Evolutionary conservation across 179 eudicot genomes (phyloP).

Genomic region (Beta lomatogona): DNA sequence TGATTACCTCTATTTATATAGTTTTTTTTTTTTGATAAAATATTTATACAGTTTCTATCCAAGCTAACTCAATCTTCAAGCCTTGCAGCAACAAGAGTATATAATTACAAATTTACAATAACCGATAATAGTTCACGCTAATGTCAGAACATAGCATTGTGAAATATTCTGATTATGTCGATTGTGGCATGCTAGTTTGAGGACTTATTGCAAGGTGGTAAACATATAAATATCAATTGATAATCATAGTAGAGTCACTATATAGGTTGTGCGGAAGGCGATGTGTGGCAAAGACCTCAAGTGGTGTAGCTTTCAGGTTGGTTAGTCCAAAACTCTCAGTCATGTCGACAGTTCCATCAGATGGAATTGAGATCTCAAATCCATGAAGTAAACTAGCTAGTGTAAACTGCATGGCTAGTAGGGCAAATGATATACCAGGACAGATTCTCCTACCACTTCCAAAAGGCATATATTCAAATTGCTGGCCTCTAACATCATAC

Average conservation of each 20-base stretch:
- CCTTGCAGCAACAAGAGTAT: too few relatives aligned
- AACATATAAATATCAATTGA: background rate
- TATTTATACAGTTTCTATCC: too few relatives aligned
- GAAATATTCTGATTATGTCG: too few relatives aligned
- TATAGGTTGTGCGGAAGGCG: constrained; percentile 23
- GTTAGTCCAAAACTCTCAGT: constrained; percentile 14
- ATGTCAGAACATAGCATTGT: too few relatives aligned
- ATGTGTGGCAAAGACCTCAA: constrained; percentile 14
- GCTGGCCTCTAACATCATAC: constrained; percentile 8
- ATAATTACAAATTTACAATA: too few relatives aligned
- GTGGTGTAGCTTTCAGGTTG: constrained; percentile 17
- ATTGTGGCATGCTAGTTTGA: too few relatives aligned
- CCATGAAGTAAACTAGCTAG: constrained; percentile 17
- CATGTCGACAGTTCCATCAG: constrained; percentile 24
- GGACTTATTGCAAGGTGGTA: background rate
- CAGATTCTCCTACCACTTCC: constrained; percentile 22
- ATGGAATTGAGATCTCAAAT: background rate
- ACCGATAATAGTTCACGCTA: too few relatives aligned
- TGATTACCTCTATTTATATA: too few relatives aligned
- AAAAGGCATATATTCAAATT: constrained; percentile 15
- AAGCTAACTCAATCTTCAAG: too few relatives aligned
- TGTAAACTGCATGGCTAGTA: background rate
- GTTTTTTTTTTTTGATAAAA: too few relatives aligned
- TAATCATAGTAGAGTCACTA: background rate
- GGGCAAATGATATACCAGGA: constrained; percentile 19